phyloP scores from a whole-genome alignment of 2,329 filamentous ascomycete genomes.

The Pseudogymnoascus sp. region DNA sequence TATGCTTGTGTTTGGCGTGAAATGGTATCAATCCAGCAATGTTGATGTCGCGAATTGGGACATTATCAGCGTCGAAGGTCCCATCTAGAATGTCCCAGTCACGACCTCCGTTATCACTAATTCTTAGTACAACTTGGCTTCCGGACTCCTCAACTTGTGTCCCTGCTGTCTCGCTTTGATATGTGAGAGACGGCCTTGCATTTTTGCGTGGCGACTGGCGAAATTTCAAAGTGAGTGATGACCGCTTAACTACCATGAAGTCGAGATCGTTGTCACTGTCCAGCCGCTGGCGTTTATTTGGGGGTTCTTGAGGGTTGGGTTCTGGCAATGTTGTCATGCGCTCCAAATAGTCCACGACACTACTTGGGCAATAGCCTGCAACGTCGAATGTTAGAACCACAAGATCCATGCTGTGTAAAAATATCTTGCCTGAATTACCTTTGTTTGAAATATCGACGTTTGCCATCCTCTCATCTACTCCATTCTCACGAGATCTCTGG shows the following conservation, averaged over 20 bases:
- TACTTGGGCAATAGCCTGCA: constrained; percentile 17
- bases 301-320: constrained; percentile 5
- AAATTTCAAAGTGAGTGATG: constrained; percentile 16
- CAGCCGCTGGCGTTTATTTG: not conserved
- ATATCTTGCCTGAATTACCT: not conserved
- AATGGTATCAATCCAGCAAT: constrained; percentile 19
- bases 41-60: constrained; percentile 18
- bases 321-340: constrained; percentile 20
- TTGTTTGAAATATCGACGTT: not conserved
- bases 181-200: constrained; percentile 16
- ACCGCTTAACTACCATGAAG: constrained; percentile 22
- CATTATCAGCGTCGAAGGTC: constrained; percentile 13
- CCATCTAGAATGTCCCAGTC: constrained; percentile 14
- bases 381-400: constrained; percentile 16
- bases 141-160: not conserved
- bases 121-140: not conserved
- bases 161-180: constrained; percentile 11
- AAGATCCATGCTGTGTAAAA: constrained; percentile 1
- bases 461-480: not conserved
- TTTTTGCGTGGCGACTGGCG: constrained; percentile 15
- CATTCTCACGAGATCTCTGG: not conserved
- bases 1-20: constrained; percentile 18
- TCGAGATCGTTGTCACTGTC: constrained; percentile 9
- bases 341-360: constrained; percentile 11
- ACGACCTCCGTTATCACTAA: not conserved